Evolutionary conservation across 768 basidiomycete genomes (phyloP), one percentile per base, ranked within the genome.

Genomic region (Cantharellus cinnabarinus): DNA sequence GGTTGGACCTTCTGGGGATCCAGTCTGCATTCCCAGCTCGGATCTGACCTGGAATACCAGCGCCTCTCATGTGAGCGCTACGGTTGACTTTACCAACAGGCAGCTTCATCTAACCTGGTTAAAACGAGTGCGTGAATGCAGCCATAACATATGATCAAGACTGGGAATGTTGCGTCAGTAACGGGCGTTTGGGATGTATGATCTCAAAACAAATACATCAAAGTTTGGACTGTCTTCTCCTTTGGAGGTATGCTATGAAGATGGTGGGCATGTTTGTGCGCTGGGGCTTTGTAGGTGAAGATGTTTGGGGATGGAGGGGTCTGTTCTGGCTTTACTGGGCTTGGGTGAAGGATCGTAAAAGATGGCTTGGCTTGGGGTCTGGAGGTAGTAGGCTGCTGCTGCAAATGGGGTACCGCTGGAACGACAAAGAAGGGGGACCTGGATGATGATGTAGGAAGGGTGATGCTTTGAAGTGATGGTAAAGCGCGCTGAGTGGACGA

Each of bases 211-310:
- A 29, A 29, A 29, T 29, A 29, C 20, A 29, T 29, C 20, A 48
- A 29, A 10, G 44, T 29, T 1, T 86, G 74, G 4, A 87, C 89
- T n/a, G 83, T 85, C 73, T 89, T 90, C 69, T 90, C 87, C 42
- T 85, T 72, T 2, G 85, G 88, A 2, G 87, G 87, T 40, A 90
- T 89, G 2, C 84, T 80, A 67, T 90, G 87, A 1, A 89, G 70
- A 67, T 89, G 85, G 67, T 89, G 88, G 0, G 87, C 87, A 74
- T 89, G 85, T 64, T 83, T 86, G 70, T 89, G 88, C 1, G 88
- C 87, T 0, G 62, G 63, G 15, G 58, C 38, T 52, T 58, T 39
- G 62, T 62, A 62, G n/a, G 55, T 50, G 37, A 52, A 50, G 56
- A 42, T 10, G 41, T 5, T 14, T 5, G 35, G 40, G 41, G 41